Conservation (phyloP, 129 eudicot genomes). For the Flaveria robusta region DNA sequence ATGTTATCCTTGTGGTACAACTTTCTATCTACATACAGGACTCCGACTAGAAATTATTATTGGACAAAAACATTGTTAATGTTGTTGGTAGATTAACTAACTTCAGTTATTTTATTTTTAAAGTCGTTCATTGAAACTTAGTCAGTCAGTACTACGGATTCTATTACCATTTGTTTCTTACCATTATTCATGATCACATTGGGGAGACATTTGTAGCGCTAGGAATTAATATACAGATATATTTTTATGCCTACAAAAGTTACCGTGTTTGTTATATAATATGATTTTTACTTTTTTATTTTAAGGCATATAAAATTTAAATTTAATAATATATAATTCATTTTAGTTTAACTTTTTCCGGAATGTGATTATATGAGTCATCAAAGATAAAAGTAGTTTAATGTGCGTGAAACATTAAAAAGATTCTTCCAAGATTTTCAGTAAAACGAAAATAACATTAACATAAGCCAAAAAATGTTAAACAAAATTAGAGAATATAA, state of each 20-base stretch:
- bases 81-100: no score
- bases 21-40: no score
- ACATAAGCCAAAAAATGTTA: background rate
- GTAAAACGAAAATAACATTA: background rate
- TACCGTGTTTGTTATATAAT: background rate
- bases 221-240: background rate
- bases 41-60: no score
- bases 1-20: no score
- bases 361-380: background rate
- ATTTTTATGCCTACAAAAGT: background rate
- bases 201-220: no score
- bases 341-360: background rate
- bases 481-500: no score
- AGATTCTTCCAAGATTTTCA: background rate
- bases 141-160: no score
- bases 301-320: background rate
- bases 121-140: no score
- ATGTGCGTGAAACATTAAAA: background rate
- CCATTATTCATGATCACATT: no score
- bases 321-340: background rate
- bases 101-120: no score
- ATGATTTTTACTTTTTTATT: background rate
- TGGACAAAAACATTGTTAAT: no score
- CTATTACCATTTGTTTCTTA: no score
- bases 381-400: constrained; percentile 1